Percentiles rank a stretch among this genome's conserved stretches.
phyloP scores from a whole-genome alignment of 805 yeast genomes.

The Kodamaea neixiangensis region DNA sequence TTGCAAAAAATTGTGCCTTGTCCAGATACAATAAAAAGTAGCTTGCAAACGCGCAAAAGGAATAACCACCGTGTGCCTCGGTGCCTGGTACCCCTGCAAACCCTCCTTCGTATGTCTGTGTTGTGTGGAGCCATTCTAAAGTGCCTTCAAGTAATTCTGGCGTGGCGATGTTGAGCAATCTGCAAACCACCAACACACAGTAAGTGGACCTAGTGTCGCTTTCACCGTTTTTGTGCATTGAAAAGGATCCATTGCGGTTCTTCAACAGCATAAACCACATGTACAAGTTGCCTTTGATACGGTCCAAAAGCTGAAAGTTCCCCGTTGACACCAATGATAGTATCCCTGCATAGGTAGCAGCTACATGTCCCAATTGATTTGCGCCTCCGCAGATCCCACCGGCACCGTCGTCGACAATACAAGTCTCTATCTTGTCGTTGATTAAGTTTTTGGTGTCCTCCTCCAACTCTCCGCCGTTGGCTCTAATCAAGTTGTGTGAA shows the following conservation, averaged over 20 bases:
- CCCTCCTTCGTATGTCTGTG: slow-evolving; percentile 96
- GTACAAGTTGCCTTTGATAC: slow-evolving; percentile 44
- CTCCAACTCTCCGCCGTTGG: slow-evolving; percentile 19
- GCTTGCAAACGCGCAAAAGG: slow-evolving; percentile 81
- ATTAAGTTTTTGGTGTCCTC: slow-evolving; percentile 31
- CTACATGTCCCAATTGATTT: slow-evolving; percentile 81
- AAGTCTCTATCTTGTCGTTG: slow-evolving; percentile 25
- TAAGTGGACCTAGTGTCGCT: slow-evolving; percentile 82
- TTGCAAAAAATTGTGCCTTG: slow-evolving; percentile 26
- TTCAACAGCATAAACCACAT: slow-evolving; percentile 70
- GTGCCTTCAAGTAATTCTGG: slow-evolving; percentile 57
- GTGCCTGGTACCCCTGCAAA: slow-evolving; percentile 75
- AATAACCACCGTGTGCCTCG: slow-evolving; percentile 98
- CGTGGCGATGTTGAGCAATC: slow-evolving; percentile 62
- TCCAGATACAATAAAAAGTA: slow-evolving; percentile 48
- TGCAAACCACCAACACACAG: slow-evolving; percentile 77
- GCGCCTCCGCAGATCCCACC: slow-evolving; percentile 84
- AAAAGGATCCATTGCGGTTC: slow-evolving; percentile 70
- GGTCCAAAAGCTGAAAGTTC: slow-evolving; percentile 32
- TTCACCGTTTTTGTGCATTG: slow-evolving; percentile 79
- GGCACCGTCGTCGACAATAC: slow-evolving; percentile 32
- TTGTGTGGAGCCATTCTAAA: slow-evolving; percentile 58
- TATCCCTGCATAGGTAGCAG: slow-evolving; percentile 79
- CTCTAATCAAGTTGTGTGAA: slow-evolving; percentile 24
- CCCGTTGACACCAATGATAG: slow-evolving; percentile 55